These are phyloP conservation scores for Pyrus hybrid DNA, from an alignment of 331 rosid genomes.

Conservation along the genomic window DNA sequence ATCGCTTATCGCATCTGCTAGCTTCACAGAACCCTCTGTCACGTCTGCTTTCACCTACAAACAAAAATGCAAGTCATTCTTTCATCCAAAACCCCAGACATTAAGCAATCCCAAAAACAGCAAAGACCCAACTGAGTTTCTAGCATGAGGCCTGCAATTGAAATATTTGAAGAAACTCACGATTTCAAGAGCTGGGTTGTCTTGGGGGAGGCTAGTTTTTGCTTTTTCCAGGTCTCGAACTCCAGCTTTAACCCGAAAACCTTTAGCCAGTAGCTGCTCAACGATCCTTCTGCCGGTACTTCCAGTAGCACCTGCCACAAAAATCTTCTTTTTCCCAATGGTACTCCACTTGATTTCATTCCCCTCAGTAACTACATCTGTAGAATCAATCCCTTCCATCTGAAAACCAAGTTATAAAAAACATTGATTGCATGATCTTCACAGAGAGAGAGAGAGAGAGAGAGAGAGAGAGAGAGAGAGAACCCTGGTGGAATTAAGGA, in stretches of 20 bases:
- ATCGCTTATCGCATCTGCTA: conserved; percentile 67
- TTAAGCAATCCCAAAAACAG: background rate
- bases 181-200: conserved; percentile 64
- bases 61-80: background rate
- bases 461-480: background rate
- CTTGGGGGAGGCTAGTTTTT: conserved; percentile 31
- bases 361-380: conserved; percentile 28
- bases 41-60: conserved; percentile 79
- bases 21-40: conserved; percentile 76
- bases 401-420: conserved; percentile 12
- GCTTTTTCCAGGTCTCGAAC: conserved; percentile 86
- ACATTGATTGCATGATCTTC: too few relatives aligned
- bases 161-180: conserved; percentile 35
- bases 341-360: conserved; percentile 13
- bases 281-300: conserved; percentile 84
- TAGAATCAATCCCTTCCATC: conserved; percentile 61
- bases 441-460: background rate
- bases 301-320: conserved; percentile 95
- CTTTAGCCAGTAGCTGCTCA: conserved; percentile 75
- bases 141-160: background rate
- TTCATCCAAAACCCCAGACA: conserved; percentile 3
- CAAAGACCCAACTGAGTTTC: background rate
- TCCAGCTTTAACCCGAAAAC: conserved; percentile 86
- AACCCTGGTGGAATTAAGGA: conserved; percentile 43
- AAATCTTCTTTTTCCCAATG: conserved; percentile 47